Conservation (phyloP, 495 filamentous ascomycete species). For the Tuber melanosporum region DNA sequence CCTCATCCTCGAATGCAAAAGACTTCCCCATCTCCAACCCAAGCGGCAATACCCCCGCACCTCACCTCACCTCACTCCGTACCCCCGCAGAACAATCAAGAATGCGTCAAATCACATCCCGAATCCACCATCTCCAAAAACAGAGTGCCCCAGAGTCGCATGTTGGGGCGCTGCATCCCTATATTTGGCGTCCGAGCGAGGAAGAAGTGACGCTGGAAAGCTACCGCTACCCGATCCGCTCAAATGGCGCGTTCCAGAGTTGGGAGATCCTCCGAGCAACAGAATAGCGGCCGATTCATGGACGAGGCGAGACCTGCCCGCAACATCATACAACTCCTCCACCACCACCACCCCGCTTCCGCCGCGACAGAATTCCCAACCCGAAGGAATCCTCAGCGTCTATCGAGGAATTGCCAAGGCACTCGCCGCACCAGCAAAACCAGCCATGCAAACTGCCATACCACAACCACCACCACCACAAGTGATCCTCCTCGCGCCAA, state of each 20-base stretch:
- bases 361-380: too few relatives aligned
- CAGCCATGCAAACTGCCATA: too few relatives aligned
- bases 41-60: background rate
- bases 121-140: background rate
- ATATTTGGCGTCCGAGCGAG: background rate
- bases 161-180: accelerated
- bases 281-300: background rate
- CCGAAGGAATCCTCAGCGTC: too few relatives aligned
- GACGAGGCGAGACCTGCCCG: background rate
- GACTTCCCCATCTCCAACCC: background rate
- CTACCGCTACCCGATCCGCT: too few relatives aligned
- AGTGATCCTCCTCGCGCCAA: background rate
- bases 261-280: background rate
- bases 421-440: too few relatives aligned
- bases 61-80: background rate
- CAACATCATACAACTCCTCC: too few relatives aligned
- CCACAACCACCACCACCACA: too few relatives aligned
- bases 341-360: too few relatives aligned
- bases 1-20: too few relatives aligned
- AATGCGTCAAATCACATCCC: background rate
- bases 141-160: background rate
- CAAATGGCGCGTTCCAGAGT: background rate
- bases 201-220: too few relatives aligned
- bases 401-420: too few relatives aligned
- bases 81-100: background rate